Conservation (phyloP, 495 filamentous ascomycete genomes). For the Rostrohypoxylon terebratum region DNA sequence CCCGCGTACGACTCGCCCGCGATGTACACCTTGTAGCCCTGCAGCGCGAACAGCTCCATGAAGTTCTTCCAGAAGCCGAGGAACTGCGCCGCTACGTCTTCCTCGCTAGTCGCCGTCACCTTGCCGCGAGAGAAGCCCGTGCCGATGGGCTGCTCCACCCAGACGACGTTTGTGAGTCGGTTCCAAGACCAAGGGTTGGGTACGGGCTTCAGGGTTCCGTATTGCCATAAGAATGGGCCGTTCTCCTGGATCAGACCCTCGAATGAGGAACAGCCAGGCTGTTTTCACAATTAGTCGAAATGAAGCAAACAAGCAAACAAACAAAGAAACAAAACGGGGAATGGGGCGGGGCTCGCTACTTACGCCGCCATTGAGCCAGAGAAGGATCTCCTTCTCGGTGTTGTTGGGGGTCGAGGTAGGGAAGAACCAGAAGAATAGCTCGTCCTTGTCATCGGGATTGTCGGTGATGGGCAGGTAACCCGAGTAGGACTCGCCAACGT, state of each 20-base stretch:
- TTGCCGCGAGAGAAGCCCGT: conserved; percentile 77
- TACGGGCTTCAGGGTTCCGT: conserved; percentile 67
- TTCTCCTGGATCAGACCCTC: conserved; percentile 76
- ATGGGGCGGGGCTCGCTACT: conserved; percentile 5
- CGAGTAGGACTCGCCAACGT: conserved; percentile 83
- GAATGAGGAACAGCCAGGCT: conserved; percentile 73
- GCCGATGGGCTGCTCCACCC: conserved; percentile 82
- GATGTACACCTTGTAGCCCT: conserved; percentile 74
- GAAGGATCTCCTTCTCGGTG: conserved; percentile 73
- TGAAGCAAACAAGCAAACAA: no score
- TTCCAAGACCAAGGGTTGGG: conserved; percentile 75
- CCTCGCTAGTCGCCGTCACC: conserved; percentile 71
- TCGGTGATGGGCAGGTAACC: conserved; percentile 76
- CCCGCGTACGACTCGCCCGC: conserved; percentile 81
- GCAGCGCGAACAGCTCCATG: conserved; percentile 72
- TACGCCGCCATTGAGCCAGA: conserved; percentile 67
- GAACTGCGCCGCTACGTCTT: conserved; percentile 76
- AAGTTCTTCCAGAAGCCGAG: conserved; percentile 79
- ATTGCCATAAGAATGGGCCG: conserved; percentile 72
- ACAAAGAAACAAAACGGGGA: no score
- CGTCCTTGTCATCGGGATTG: conserved; percentile 62
- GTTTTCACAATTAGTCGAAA: background rate
- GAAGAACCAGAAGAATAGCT: conserved; percentile 85
- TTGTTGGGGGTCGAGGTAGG: conserved; percentile 63
- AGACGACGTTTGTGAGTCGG: conserved; percentile 73